These are phyloP conservation scores for Vanderwaltozyma polyspora DNA, from an alignment of 805 yeast species.

Conservation along the genomic window DNA sequence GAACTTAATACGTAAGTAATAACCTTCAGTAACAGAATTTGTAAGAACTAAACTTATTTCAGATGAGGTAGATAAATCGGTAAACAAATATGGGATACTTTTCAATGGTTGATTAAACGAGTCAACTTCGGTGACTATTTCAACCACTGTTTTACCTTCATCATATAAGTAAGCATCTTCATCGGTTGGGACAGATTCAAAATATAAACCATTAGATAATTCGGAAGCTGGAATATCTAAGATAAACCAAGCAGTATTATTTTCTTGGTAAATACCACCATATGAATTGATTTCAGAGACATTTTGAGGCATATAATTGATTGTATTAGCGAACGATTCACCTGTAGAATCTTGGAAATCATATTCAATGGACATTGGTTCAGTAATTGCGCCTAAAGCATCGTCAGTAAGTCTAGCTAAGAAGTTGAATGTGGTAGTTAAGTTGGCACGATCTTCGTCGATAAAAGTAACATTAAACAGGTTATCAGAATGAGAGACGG, in stretches of 20 bases:
- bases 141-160: slow-evolving; percentile 10
- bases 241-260: slow-evolving; percentile 22
- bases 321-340: slow-evolving; percentile 8
- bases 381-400: slow-evolving; percentile 7
- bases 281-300: slow-evolving; percentile 12
- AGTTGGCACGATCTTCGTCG: slow-evolving; percentile 4
- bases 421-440: slow-evolving; percentile 17
- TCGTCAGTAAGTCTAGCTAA: slow-evolving; percentile 14
- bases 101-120: slow-evolving; percentile 17
- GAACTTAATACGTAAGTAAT: slow-evolving; percentile 18
- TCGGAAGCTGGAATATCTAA: slow-evolving; percentile 18
- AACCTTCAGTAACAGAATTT: slow-evolving; percentile 22
- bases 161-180: slow-evolving; percentile 12
- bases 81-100: slow-evolving; percentile 14
- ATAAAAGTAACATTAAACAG: slow-evolving; percentile 13
- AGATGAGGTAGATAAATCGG: slow-evolving; percentile 17
- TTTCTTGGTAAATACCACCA: slow-evolving; percentile 15
- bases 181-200: slow-evolving; percentile 12
- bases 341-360: slow-evolving; percentile 16
- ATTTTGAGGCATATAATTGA: slow-evolving; percentile 15
- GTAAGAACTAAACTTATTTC: slow-evolving; percentile 11
- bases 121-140: slow-evolving; percentile 17
- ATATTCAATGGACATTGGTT: slow-evolving; percentile 12
- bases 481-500: slow-evolving; percentile 14
- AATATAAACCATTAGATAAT: slow-evolving; percentile 10